Evolutionary conservation across 495 filamentous ascomycete species (phyloP).

Genomic region (Xylaria cubensis): DNA sequence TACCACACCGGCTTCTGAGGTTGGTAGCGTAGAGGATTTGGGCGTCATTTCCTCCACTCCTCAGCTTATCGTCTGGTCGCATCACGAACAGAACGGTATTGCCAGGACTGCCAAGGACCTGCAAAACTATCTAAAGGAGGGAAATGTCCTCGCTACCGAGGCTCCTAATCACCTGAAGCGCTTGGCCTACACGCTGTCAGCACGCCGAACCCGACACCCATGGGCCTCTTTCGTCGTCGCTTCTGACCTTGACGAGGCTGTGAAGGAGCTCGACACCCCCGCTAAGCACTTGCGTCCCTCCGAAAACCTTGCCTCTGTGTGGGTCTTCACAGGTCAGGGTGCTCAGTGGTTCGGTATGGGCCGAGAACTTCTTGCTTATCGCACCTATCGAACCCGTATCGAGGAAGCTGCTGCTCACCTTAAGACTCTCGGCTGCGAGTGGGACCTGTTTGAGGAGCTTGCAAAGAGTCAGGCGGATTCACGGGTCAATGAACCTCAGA

Average conservation of each 20-base stretch:
- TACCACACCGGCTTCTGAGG: slow-evolving; percentile 32
- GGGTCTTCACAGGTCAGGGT: slow-evolving; percentile 45
- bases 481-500: slow-evolving; percentile 38
- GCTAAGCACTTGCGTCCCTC: slow-evolving; percentile 34
- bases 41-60: slow-evolving; percentile 30
- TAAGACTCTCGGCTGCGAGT: slow-evolving; percentile 34
- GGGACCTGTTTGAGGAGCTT: slow-evolving; percentile 38
- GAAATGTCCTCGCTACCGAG: slow-evolving; percentile 23
- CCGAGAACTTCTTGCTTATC: slow-evolving; percentile 45
- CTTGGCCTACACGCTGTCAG: slow-evolving; percentile 49
- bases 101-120: slow-evolving; percentile 31
- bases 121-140: slow-evolving; percentile 32
- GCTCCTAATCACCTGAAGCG: slow-evolving; percentile 30
- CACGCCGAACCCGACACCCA: slow-evolving; percentile 46
- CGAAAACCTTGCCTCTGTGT: slow-evolving; percentile 29
- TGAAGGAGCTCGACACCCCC: slow-evolving; percentile 29
- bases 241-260: slow-evolving; percentile 30
- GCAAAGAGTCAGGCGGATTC: slow-evolving; percentile 30
- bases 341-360: slow-evolving; percentile 59
- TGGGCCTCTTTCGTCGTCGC: slow-evolving; percentile 49
- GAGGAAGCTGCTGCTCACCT: slow-evolving; percentile 36
- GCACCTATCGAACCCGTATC: slow-evolving; percentile 35
- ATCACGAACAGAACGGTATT: slow-evolving; percentile 41
- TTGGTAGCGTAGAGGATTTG: slow-evolving; percentile 26
- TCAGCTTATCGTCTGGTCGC: slow-evolving; percentile 38